Percentiles rank a stretch among this genome's conserved stretches.
phyloP scores from a whole-genome alignment of 1,139 yeast genomes.

The Pneumocystis oryctolagi region DNA sequence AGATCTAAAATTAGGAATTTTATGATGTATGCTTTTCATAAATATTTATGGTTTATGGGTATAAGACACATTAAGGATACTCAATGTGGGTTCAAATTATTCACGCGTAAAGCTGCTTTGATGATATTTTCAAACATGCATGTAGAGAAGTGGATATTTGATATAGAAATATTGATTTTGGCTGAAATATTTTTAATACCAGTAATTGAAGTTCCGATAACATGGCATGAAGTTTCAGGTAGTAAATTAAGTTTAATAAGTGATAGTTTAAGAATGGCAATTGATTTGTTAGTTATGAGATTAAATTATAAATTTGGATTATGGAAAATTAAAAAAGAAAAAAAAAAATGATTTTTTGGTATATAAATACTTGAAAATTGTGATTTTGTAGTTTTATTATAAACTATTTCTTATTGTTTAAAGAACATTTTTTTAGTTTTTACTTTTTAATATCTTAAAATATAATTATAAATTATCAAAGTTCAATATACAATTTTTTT shows the following conservation, averaged over 20 bases:
- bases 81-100: slow-evolving; percentile 92
- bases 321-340: slow-evolving; percentile 34
- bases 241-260: slow-evolving; percentile 83
- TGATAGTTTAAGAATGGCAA: slow-evolving; percentile 89
- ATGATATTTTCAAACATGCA: slow-evolving; percentile 79
- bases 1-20: slow-evolving; percentile 77
- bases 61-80: slow-evolving; percentile 77
- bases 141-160: slow-evolving; percentile 96
- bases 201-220: slow-evolving; percentile 66
- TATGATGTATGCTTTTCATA: slow-evolving; percentile 83
- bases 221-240: slow-evolving; percentile 96
- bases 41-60: slow-evolving; percentile 76
- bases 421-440: too few relatives aligned
- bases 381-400: too few relatives aligned
- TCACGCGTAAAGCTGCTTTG: slow-evolving; percentile 51
- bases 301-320: slow-evolving; percentile 76
- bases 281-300: slow-evolving; percentile 80
- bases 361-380: not conserved
- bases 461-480: too few relatives aligned
- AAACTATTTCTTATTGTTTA: too few relatives aligned
- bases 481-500: too few relatives aligned
- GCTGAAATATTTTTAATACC: slow-evolving; percentile 57
- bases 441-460: too few relatives aligned
- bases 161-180: slow-evolving; percentile 74
- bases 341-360: not conserved